phyloP scores from a whole-genome alignment of 176 grass and related monocot species.

The Lolium multiflorum region DNA sequence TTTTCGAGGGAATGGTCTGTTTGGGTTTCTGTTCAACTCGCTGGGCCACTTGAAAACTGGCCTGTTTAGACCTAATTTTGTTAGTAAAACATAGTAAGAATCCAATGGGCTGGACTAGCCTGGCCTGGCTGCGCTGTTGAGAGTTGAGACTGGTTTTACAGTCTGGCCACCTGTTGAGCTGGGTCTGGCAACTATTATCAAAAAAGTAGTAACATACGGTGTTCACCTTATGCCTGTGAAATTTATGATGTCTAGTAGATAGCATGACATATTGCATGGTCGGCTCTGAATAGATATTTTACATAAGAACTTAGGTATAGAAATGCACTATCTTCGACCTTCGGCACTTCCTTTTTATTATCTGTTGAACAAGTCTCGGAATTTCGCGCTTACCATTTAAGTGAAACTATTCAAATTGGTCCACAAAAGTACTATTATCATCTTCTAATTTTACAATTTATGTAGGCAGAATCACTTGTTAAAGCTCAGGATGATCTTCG shows the following conservation, averaged over 20 bases:
- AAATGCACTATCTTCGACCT: neutral
- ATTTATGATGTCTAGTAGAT: neutral
- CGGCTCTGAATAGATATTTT: neutral
- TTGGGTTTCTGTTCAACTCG: too few relatives aligned
- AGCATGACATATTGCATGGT: slow-evolving; percentile 9
- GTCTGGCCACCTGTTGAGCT: too few relatives aligned
- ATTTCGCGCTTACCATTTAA: neutral
- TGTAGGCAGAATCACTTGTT: slow-evolving; percentile 81
- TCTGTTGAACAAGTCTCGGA: neutral
- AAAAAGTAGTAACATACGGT: too few relatives aligned
- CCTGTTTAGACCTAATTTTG: too few relatives aligned
- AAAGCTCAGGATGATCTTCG: slow-evolving; percentile 80
- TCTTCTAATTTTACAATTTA: slow-evolving; percentile 32
- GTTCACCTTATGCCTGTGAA: neutral
- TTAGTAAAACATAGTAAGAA: too few relatives aligned
- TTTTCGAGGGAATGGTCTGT: too few relatives aligned
- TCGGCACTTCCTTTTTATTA: neutral
- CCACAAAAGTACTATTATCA: neutral
- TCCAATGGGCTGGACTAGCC: too few relatives aligned
- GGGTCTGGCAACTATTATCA: too few relatives aligned
- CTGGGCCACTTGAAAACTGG: too few relatives aligned
- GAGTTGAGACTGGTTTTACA: too few relatives aligned
- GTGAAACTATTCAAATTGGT: neutral
- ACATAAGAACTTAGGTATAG: neutral
- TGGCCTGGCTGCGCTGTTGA: too few relatives aligned